Evolutionary conservation across 805 yeast species (phyloP), one percentile per base, ranked within the genome.

Genomic region (Yarrowia sp.): DNA sequence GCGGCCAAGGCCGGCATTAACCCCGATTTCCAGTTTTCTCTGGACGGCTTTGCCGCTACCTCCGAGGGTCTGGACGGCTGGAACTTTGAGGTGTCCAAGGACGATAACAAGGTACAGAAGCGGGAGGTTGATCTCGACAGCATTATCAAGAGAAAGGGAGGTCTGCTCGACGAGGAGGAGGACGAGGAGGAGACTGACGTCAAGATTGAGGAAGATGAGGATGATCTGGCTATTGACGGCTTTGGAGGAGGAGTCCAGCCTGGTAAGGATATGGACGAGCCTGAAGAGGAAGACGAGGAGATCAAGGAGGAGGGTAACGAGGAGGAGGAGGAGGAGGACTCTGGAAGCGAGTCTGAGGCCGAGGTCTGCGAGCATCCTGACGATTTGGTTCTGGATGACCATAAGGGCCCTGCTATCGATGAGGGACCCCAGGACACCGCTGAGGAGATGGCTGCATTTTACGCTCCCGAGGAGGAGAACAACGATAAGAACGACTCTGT

Each of bases 141-240:
- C 14, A 94, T 94, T 66, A 90, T 94, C 72, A 87, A 88, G 79
- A 84, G 93, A 77, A 93, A 91, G 73, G 96, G 97, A 76, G 91
- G 97, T 49, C 80, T 88, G 67, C 80, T 84, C 6, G 84, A 85
- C 64, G 85, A 83, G 55, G 78, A 81, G 15, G 81, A 79, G 17
- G 75, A 74, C 12, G 77, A 71, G 2, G 76, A 74, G 19, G 76
- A 72, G 14, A 79, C 36, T 4, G 52, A 47, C 19, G 40, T 74
- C 6, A 78, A 73, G 20, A 78, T 76, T 1, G 81, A 77, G 15
- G 83, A 79, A 13, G 80, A 46, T 17, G 74, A 72, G 30, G 82
- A 78, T 20, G 83, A 79, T 58, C 72, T 79, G 14, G 82, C 82
- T 12, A 68, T 79, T 73, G 83, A 80, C 70, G 83, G 81, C 9